Conservation (phyloP, 306 rosid species). For the Medicago lupulina region DNA sequence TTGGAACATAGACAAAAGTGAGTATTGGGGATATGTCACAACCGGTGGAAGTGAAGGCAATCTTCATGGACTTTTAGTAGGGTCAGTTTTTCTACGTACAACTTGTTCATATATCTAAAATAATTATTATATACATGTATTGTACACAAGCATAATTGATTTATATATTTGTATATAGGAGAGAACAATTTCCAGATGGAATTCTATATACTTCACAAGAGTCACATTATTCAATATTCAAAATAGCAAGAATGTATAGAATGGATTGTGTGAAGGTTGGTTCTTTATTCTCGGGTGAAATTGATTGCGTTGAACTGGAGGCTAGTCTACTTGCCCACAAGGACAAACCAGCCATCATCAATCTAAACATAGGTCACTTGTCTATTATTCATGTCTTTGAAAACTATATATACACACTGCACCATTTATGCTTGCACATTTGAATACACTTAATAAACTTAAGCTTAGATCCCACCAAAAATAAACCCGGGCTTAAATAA, state of each 20-base stretch:
- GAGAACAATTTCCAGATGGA: slow-evolving; percentile 70
- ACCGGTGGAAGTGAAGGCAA: slow-evolving; percentile 83
- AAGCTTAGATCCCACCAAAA: too few species aligned
- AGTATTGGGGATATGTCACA: slow-evolving; percentile 82
- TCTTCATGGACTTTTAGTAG: slow-evolving; percentile 70
- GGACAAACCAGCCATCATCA: slow-evolving; percentile 76
- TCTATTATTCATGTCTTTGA: not conserved
- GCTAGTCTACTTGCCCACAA: slow-evolving; percentile 54
- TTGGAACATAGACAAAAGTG: slow-evolving; percentile 69
- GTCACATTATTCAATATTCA: slow-evolving; percentile 71
- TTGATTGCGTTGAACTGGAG: slow-evolving; percentile 59
- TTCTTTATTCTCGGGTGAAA: slow-evolving; percentile 69
- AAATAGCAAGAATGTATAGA: slow-evolving; percentile 76
- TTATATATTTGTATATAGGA: slow-evolving; percentile 44
- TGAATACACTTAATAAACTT: not conserved
- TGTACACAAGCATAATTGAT: not conserved
- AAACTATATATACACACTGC: too few species aligned
- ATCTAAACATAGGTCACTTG: slow-evolving; percentile 59
- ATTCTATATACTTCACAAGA: slow-evolving; percentile 69
- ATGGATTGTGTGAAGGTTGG: slow-evolving; percentile 68
- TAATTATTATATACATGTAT: too few species aligned
- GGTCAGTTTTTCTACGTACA: slow-evolving; percentile 48
- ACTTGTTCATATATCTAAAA: not conserved
- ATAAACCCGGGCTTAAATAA: too few species aligned
- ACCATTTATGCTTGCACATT: not conserved